These are phyloP conservation scores for Aureobasidium leucospermi DNA, from an alignment of 2,329 filamentous ascomycete genomes.

Conservation along the genomic window DNA sequence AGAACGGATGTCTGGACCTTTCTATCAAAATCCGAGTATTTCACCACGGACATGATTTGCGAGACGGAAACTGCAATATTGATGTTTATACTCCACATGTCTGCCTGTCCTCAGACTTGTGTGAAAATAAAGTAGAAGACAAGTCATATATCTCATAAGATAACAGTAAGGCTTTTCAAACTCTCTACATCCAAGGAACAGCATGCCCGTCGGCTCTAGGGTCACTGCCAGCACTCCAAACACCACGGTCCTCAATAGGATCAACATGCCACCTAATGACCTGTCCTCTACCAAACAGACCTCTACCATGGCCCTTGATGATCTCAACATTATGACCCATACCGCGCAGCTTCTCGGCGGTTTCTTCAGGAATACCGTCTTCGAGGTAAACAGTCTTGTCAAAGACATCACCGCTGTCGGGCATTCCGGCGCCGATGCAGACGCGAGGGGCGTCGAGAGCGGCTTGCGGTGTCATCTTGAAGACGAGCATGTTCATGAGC, in stretches of 20 bases:
- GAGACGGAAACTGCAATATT: not conserved
- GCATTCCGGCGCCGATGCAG: slow-evolving; percentile 71
- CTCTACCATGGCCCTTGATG: slow-evolving; percentile 56
- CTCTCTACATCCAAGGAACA: slow-evolving; percentile 35
- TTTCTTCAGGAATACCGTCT: slow-evolving; percentile 66
- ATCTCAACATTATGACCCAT: slow-evolving; percentile 69
- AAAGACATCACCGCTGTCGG: slow-evolving; percentile 49
- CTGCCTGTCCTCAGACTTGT: no score
- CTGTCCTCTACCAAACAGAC: slow-evolving; percentile 78
- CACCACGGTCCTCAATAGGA: slow-evolving; percentile 51
- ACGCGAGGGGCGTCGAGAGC: slow-evolving; percentile 87
- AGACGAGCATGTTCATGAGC: slow-evolving; percentile 79
- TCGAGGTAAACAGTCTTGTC: slow-evolving; percentile 69
- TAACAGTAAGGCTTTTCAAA: not conserved
- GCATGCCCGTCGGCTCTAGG: slow-evolving; percentile 73
- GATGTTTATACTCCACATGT: not conserved
- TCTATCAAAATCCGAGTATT: not conserved
- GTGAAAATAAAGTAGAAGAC: not conserved
- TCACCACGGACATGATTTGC: not conserved
- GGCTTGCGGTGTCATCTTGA: slow-evolving; percentile 73
- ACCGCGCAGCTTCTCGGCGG: slow-evolving; percentile 57
- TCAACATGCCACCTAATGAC: slow-evolving; percentile 74
- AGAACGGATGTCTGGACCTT: not conserved
- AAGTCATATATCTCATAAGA: not conserved
- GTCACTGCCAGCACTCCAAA: slow-evolving; percentile 90